Evolutionary conservation across 2,329 filamentous ascomycete species (phyloP).

Genomic region (Claviceps digitariae): DNA sequence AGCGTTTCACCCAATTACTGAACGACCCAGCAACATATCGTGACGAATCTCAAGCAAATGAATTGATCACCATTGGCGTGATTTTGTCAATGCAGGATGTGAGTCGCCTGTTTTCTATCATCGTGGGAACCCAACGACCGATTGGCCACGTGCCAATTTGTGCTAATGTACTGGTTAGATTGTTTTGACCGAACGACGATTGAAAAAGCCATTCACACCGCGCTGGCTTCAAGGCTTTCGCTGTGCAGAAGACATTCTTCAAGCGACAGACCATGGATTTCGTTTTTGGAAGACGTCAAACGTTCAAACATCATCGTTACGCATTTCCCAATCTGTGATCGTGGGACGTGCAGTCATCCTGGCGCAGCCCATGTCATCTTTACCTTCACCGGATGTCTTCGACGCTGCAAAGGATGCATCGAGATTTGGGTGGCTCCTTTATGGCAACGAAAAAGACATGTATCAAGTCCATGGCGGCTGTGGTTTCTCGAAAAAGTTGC

Average conservation of each 20-base stretch:
- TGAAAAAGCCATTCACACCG: constrained; percentile 17
- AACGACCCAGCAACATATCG: constrained; percentile 11
- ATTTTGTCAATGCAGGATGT: constrained; percentile 28
- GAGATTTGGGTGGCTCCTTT: constrained; percentile 26
- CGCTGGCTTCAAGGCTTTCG: constrained; percentile 26
- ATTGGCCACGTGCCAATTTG: background rate
- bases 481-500: constrained; percentile 26
- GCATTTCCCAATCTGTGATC: constrained; percentile 25
- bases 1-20: constrained; percentile 17
- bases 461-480: constrained; percentile 27
- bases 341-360: constrained; percentile 26
- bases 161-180: constrained; percentile 13
- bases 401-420: constrained; percentile 16
- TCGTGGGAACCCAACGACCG: background rate
- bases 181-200: constrained; percentile 23
- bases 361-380: constrained; percentile 24
- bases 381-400: constrained; percentile 16
- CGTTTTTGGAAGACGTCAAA: constrained; percentile 23
- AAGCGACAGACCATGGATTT: constrained; percentile 21
- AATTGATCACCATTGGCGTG: constrained; percentile 23
- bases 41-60: constrained; percentile 13
- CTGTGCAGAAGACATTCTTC: constrained; percentile 21
- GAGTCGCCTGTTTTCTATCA: constrained; percentile 7
- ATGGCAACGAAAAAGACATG: constrained; percentile 21
- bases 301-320: constrained; percentile 20